Evolutionary conservation across 176 grass and related monocot species (phyloP).

Genomic region (Oryza brachyantha): DNA sequence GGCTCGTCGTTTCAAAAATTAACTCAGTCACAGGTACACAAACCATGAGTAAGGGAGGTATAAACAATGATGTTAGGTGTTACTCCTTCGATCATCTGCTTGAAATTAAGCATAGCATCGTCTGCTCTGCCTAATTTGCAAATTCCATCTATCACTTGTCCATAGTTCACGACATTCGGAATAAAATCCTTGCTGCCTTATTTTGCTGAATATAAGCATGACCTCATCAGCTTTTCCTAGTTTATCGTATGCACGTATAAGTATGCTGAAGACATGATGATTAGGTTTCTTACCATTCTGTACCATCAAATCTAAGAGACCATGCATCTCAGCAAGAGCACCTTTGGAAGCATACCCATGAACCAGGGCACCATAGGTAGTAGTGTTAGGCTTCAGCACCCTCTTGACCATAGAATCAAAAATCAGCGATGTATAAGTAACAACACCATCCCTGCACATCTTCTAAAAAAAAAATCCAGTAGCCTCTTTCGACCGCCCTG

Average conservation of each 20-base stretch:
- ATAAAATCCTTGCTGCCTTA: neutral
- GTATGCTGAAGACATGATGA: neutral
- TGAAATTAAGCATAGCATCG: neutral
- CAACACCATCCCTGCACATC: slow-evolving; percentile 8
- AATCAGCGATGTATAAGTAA: slow-evolving; percentile 13
- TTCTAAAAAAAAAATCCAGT: neutral
- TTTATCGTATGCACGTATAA: neutral
- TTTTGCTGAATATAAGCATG: neutral
- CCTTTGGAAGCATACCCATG: neutral
- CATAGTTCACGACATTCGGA: neutral
- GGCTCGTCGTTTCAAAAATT: neutral
- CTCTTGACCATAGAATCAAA: neutral
- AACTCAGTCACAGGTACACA: neutral
- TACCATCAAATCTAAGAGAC: neutral
- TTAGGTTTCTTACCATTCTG: neutral
- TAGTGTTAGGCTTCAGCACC: neutral
- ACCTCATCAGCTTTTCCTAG: neutral
- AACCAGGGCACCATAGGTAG: neutral
- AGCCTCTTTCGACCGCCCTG: neutral
- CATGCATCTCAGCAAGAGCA: neutral
- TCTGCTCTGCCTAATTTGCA: neutral
- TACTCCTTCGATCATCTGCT: neutral
- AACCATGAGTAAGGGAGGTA: neutral
- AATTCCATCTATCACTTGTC: neutral
- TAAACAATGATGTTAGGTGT: neutral